These are phyloP conservation scores for Boletus subcaerulescens DNA, from an alignment of 768 basidiomycete genomes.

Conservation along the genomic window DNA sequence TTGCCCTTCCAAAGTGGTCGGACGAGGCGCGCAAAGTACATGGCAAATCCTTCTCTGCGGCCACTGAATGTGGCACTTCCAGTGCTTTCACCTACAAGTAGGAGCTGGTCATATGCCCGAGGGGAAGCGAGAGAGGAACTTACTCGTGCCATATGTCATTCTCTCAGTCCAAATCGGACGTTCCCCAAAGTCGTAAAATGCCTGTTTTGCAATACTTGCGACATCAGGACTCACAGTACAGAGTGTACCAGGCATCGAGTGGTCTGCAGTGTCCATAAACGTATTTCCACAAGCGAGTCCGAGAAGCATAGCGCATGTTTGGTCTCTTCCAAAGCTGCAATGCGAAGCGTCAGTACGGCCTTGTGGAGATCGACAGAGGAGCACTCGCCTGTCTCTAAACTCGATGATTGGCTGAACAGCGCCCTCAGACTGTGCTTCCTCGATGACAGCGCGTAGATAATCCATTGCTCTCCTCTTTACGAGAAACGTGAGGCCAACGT, in stretches of 20 bases:
- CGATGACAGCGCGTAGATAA: slow-evolving; percentile 76
- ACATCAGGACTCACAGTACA: slow-evolving; percentile 58
- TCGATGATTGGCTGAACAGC: slow-evolving; percentile 77
- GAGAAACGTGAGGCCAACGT: slow-evolving; percentile 79
- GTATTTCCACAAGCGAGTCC: slow-evolving; percentile 84
- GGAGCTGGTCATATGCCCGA: not conserved
- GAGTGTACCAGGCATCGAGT: slow-evolving; percentile 43
- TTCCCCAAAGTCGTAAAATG: slow-evolving; percentile 84
- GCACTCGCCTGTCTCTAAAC: slow-evolving; percentile 71
- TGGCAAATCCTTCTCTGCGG: slow-evolving; percentile 80
- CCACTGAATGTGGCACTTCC: slow-evolving; percentile 82
- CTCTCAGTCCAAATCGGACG: slow-evolving; percentile 80
- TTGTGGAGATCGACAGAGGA: not conserved
- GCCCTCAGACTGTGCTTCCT: slow-evolving; percentile 74
- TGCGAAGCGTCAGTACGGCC: slow-evolving; percentile 2
- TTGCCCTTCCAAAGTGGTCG: slow-evolving; percentile 86
- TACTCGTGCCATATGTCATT: slow-evolving; percentile 72
- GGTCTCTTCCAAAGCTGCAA: slow-evolving; percentile 82
- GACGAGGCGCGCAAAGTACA: slow-evolving; percentile 84
- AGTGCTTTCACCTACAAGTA: slow-evolving; percentile 53
- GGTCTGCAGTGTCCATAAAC: slow-evolving; percentile 62
- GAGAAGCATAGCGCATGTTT: slow-evolving; percentile 89
- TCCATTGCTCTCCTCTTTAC: slow-evolving; percentile 83
- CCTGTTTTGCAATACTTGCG: slow-evolving; percentile 72
- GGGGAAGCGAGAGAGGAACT: slow-evolving; percentile 17